Evolutionary conservation across 768 basidiomycete genomes (phyloP).

Genomic region (Serendipita sp.): DNA sequence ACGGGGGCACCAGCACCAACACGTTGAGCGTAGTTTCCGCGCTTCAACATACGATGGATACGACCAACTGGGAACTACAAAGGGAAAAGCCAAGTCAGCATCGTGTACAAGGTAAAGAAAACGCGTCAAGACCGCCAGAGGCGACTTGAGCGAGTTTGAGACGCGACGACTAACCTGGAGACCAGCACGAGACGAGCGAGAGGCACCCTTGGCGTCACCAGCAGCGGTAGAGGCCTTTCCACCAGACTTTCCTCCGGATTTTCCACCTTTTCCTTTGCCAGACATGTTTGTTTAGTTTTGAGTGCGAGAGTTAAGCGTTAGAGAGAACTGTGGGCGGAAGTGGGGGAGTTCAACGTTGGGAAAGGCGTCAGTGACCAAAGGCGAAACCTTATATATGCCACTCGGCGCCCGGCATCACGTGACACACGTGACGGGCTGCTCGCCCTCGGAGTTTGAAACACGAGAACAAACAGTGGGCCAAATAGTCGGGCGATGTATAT

Average conservation of each 20-base stretch:
- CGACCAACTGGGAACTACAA: constrained; percentile 81
- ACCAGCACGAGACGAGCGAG: constrained; percentile 57
- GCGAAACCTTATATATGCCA: neutral
- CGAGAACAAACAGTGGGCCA: neutral
- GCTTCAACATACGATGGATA: constrained; percentile 78
- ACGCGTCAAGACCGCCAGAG: neutral
- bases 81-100: constrained; percentile 15
- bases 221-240: constrained; percentile 33
- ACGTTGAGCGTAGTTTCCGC: constrained; percentile 76
- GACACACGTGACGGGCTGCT: neutral
- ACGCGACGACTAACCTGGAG: constrained; percentile 37
- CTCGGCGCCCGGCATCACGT: neutral
- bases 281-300: constrained; percentile 16
- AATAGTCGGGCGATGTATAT: neutral
- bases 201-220: constrained; percentile 34
- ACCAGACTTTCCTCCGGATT: constrained; percentile 41
- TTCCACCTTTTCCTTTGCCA: constrained; percentile 23
- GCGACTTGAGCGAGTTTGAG: neutral
- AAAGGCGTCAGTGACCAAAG: neutral
- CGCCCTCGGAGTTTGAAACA: neutral
- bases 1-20: constrained; percentile 82
- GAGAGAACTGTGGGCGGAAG: neutral
- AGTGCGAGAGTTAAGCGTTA: neutral
- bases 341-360: neutral
- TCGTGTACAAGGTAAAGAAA: neutral